These are phyloP conservation scores for Pyrenophora seminiperda DNA, from an alignment of 2,329 filamentous ascomycete species.

Conservation along the genomic window DNA sequence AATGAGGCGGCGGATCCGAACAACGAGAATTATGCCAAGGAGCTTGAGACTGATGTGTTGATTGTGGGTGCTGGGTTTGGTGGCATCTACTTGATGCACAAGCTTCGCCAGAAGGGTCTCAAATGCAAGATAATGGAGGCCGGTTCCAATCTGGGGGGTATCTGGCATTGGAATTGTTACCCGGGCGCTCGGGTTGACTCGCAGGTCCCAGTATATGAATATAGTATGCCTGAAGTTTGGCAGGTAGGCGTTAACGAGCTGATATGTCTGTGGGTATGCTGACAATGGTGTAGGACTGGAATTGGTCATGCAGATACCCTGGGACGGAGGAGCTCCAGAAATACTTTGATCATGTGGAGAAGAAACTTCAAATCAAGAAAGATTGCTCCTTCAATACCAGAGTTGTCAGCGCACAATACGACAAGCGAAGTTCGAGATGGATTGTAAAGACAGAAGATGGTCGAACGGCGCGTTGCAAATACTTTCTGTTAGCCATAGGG, in stretches of 20 bases:
- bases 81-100: slow-evolving; percentile 51
- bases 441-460: slow-evolving; percentile 58
- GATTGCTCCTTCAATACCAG: slow-evolving; percentile 63
- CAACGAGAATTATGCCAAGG: slow-evolving; percentile 43
- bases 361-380: slow-evolving; percentile 60
- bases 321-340: slow-evolving; percentile 57
- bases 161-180: slow-evolving; percentile 55
- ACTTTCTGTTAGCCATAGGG: slow-evolving; percentile 60
- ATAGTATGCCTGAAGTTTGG: slow-evolving; percentile 55
- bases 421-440: slow-evolving; percentile 57
- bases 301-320: slow-evolving; percentile 61
- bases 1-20: slow-evolving; percentile 22
- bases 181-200: slow-evolving; percentile 55
- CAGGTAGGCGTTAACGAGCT: slow-evolving; percentile 33
- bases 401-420: slow-evolving; percentile 59
- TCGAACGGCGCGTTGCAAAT: slow-evolving; percentile 56
- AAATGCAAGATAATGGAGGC: slow-evolving; percentile 50
- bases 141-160: slow-evolving; percentile 50
- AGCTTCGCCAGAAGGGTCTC: slow-evolving; percentile 48
- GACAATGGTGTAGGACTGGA: slow-evolving; percentile 56
- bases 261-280: background rate
- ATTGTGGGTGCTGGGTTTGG: slow-evolving; percentile 51
- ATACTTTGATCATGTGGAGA: slow-evolving; percentile 67
- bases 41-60: slow-evolving; percentile 46
- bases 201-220: slow-evolving; percentile 55